Percentiles rank a stretch among this genome's conserved stretches.
phyloP scores from a whole-genome alignment of 768 basidiomycete genomes.

The Holtermanniella nyarrowii region DNA sequence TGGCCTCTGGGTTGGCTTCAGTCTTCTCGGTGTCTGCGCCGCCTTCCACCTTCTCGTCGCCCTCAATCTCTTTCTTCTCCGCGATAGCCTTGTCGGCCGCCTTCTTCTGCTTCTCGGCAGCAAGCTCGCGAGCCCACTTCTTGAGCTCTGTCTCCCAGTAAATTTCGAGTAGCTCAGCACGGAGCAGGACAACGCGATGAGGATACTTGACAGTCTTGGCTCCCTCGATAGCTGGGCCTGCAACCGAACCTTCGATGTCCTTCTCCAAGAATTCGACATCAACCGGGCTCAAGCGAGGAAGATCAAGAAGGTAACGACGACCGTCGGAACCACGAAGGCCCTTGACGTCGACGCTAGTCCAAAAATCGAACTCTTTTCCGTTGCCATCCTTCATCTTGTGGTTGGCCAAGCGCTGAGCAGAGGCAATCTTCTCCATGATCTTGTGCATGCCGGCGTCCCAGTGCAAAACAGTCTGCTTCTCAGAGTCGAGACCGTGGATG shows the following conservation, averaged over 20 bases:
- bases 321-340: slow-evolving; percentile 45
- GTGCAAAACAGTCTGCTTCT: slow-evolving; percentile 38
- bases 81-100: slow-evolving; percentile 22
- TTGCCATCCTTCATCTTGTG: slow-evolving; percentile 41
- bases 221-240: slow-evolving; percentile 11
- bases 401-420: slow-evolving; percentile 38
- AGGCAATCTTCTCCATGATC: slow-evolving; percentile 41
- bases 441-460: slow-evolving; percentile 40
- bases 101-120: slow-evolving; percentile 24
- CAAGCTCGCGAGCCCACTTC: slow-evolving; percentile 39
- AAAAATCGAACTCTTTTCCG: slow-evolving; percentile 39
- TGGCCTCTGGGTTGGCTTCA: slow-evolving; percentile 16
- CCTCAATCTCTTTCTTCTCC: slow-evolving; percentile 10
- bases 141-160: slow-evolving; percentile 44
- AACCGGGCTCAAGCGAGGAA: slow-evolving; percentile 42
- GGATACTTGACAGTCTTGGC: slow-evolving; percentile 31
- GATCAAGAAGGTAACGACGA: slow-evolving; percentile 44
- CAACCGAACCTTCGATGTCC: slow-evolving; percentile 30
- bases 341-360: slow-evolving; percentile 44
- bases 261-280: slow-evolving; percentile 45
- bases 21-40: slow-evolving; percentile 11
- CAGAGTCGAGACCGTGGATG: slow-evolving; percentile 45
- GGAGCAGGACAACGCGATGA: slow-evolving; percentile 43
- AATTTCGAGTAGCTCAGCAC: slow-evolving; percentile 43
- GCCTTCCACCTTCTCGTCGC: slow-evolving; percentile 15